phyloP scores from a whole-genome alignment of 1,284 basidiomycete genomes.

The Peniophora sp. region DNA sequence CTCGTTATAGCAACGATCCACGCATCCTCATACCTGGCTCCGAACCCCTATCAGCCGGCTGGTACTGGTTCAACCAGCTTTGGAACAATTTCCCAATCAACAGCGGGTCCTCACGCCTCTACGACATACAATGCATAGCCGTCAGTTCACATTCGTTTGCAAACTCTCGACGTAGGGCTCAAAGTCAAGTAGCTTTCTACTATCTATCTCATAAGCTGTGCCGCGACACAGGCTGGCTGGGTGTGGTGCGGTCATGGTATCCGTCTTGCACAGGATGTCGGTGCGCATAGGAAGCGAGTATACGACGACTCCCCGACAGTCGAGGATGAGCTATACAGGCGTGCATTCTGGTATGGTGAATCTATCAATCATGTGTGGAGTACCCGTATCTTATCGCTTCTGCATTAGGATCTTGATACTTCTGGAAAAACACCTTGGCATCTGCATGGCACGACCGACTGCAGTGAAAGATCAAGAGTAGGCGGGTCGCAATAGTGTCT shows the following conservation, averaged over 20 bases:
- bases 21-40: slow-evolving; percentile 26
- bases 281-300: slow-evolving; percentile 22
- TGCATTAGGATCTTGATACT: slow-evolving; percentile 20
- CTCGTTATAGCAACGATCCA: slow-evolving; percentile 36
- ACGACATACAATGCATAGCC: slow-evolving; percentile 1
- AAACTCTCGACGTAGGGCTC: background rate
- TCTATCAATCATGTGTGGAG: background rate
- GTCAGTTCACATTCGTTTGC: background rate
- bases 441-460: slow-evolving; percentile 39
- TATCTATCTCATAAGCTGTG: slow-evolving; percentile 23
- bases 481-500: slow-evolving; percentile 3
- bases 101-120: background rate
- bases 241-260: slow-evolving; percentile 34
- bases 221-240: slow-evolving; percentile 33
- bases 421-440: slow-evolving; percentile 29
- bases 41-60: slow-evolving; percentile 32
- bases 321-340: slow-evolving; percentile 40
- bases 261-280: slow-evolving; percentile 30
- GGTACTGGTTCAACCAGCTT: slow-evolving; percentile 36
- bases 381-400: slow-evolving; percentile 12
- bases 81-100: slow-evolving; percentile 11
- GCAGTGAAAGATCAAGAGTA: slow-evolving; percentile 43
- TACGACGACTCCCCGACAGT: slow-evolving; percentile 14
- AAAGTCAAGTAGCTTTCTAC: slow-evolving; percentile 19
- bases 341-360: slow-evolving; percentile 37